phyloP scores from a whole-genome alignment of 1,284 basidiomycete genomes.

The Trametes versicolor region DNA sequence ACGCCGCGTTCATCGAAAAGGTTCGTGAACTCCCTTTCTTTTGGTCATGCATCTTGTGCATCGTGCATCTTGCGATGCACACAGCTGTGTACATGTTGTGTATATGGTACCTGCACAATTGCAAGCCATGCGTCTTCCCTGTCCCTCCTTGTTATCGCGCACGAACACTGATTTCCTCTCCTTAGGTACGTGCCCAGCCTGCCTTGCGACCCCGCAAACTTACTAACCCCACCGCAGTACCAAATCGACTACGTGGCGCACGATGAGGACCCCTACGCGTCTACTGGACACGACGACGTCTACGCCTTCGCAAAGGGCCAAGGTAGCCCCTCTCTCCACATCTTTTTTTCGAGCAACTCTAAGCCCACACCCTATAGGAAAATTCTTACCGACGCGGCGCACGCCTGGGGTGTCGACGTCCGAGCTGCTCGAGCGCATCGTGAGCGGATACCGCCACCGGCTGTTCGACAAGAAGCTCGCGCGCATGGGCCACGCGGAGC shows the following conservation, averaged over 20 bases:
- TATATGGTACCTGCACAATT: neutral
- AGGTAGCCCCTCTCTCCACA: slow-evolving; percentile 54
- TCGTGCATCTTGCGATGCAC: neutral
- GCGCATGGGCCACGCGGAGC: slow-evolving; percentile 84
- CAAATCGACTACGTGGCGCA: slow-evolving; percentile 89
- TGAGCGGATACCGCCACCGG: slow-evolving; percentile 81
- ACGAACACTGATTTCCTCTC: neutral
- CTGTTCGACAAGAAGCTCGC: slow-evolving; percentile 91
- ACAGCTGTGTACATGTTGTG: neutral
- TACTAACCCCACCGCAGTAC: slow-evolving; percentile 34
- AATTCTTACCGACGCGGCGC: slow-evolving; percentile 95
- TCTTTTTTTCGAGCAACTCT: slow-evolving; percentile 3
- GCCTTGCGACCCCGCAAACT: too few relatives aligned
- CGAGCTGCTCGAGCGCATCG: slow-evolving; percentile 90
- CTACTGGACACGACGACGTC: slow-evolving; percentile 84
- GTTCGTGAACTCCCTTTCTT: slow-evolving; percentile 10
- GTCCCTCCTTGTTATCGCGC: neutral
- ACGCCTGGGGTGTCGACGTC: slow-evolving; percentile 97
- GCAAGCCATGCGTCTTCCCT: neutral
- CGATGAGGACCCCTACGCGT: slow-evolving; percentile 88
- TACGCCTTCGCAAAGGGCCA: slow-evolving; percentile 86
- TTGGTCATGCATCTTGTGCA: neutral
- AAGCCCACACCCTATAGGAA: slow-evolving; percentile 61
- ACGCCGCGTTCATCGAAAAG: slow-evolving; percentile 68
- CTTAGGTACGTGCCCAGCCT: slow-evolving; percentile 19